Evolutionary conservation across 192 early-diverging fungal genomes (phyloP), one percentile per base, ranked within the genome.

Genomic region (Coemansia sp.): DNA sequence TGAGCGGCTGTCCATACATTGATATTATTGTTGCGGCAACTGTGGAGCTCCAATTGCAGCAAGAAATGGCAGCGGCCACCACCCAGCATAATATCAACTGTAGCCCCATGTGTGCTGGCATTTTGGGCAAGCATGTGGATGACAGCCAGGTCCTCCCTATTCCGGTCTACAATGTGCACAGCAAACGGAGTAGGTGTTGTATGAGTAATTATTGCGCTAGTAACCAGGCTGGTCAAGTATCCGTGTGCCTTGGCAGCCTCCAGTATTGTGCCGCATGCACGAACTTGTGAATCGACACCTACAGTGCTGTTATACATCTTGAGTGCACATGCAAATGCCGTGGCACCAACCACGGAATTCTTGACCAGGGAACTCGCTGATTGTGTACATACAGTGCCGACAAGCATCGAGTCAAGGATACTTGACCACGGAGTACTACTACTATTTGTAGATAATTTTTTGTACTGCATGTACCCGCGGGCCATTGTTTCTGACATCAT

Each of bases 261-360:
- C 8, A 87, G 63, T 2, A 87, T 71, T 2, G 85, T 87, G 1
- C 79, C 84, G 58, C 84, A 84, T 0, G 85, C 79, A 0, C 6
- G n/a, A 3, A 65, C 65, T 1, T 73, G 40, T 4, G 58, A 31
- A 54, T 72, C 64, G 8, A 84, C 75, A 6, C 75, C 84, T 35
- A 84, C 77, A 5, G 65, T 84, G 0, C 74, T 80, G 59, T 87
- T 87, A 60, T 72, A 83, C 0, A 75, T 81, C 47, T 86, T 87
- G 7, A 38, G 33, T 0, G 52, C 84, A 35, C 84, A 84, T 0
- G 84, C 63, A 54, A 73, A 86, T 0, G 84, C 85, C 2, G 85
- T 87, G 12, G 84, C 85, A 0, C 85, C 85, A 5, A 84, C 85
- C 1, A 83, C 85, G 5, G 83, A 84, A 29, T 87, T 84, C 0